A percentile compares a stretch with the other conserved stretches of the same genome.
phyloP scores from a whole-genome alignment of 2,329 filamentous ascomycete species.

The Aspergillus tamarii region DNA sequence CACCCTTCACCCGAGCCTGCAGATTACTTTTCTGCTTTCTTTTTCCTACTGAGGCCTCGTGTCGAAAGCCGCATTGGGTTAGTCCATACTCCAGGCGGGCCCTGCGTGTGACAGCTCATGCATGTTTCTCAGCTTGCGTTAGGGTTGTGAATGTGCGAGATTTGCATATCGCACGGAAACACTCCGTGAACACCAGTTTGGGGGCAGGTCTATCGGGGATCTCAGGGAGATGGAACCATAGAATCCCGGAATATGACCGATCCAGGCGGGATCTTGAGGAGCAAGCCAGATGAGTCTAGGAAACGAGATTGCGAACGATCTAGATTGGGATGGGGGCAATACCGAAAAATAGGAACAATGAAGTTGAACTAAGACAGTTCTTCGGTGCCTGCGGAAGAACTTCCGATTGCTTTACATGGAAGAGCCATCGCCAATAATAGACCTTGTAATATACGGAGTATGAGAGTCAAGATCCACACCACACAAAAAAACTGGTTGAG shows the following conservation, averaged over 20 bases:
- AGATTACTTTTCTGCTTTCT: neutral
- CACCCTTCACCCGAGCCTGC: neutral
- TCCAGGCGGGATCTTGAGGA: neutral
- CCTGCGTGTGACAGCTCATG: neutral
- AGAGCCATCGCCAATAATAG: neutral
- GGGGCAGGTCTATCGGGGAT: neutral
- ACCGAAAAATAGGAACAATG: neutral
- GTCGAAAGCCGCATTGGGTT: neutral
- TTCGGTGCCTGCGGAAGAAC: neutral
- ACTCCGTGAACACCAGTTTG: slow-evolving; percentile 3
- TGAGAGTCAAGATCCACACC: neutral
- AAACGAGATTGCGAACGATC: neutral
- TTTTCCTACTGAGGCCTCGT: neutral
- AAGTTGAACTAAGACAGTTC: neutral
- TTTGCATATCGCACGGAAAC: neutral
- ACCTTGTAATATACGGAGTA: neutral
- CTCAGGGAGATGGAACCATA: neutral
- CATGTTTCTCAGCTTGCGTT: neutral
- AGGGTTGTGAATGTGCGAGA: neutral
- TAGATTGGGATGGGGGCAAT: neutral
- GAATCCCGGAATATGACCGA: neutral
- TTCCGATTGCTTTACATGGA: neutral
- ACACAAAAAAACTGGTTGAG: neutral
- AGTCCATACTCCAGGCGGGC: neutral
- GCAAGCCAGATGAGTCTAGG: neutral